Evolutionary conservation across 768 basidiomycete genomes (phyloP), one percentile per base, ranked within the genome.

Genomic region (Tricholoma furcatifolium): DNA sequence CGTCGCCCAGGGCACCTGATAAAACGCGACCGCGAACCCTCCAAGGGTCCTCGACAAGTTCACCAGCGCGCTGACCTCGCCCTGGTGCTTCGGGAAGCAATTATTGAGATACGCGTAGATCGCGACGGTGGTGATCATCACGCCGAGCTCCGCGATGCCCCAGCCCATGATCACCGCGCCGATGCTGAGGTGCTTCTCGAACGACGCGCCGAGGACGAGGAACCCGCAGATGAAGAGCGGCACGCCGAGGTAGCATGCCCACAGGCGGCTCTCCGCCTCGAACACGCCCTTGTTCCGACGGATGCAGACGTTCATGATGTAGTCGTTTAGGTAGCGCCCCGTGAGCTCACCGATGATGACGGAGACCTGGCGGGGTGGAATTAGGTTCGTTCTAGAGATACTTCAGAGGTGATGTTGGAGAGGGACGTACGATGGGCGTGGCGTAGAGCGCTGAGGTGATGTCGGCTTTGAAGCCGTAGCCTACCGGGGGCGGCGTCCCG

Each of bases 21-120:
- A 86, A 65, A 81, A 85, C 0, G 84, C 81, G 15, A 86, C 83
- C 43, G 74, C 76, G 61, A 85, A 86, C 2, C 75, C 82, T 46
- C 82, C 82, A 14, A 85, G 67, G 0, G 70, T 74, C 40, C 84
- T 73, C 10, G 74, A 71, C 15, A 85, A 67, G 60, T 84, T 86
- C 56, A 85, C 67, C 24, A 86, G 67, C 0, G 80, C 79, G 53
- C 81, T 81, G 36, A 84, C 77, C 66, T 88, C 85, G 21, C 85
- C 85, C 69, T 77, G 77, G 48, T 61, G 59, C 18, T 58, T 61
- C 2, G 67, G 56, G 53, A 65, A 66, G 11, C 59, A 58, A 38
- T 62, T 65, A 39, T 65, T 63, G 43, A 62, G 56, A 47, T 68
- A 80, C 62, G 65, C 64, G 72, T 82, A 86, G 21, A 85, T 73